Conservation (phyloP, 805 yeast species). For the Hanseniaspora vineae region DNA sequence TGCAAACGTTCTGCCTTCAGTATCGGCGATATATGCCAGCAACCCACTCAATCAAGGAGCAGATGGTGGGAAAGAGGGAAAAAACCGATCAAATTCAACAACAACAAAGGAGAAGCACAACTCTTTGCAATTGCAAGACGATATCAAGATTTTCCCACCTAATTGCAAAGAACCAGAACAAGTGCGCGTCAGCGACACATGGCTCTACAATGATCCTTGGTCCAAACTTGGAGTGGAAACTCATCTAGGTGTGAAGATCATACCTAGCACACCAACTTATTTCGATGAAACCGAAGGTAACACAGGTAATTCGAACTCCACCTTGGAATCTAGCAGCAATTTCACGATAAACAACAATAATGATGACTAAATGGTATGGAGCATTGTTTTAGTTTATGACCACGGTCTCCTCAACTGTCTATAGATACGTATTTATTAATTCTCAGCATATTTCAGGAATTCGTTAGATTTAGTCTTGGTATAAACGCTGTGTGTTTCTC, state of each 20-base stretch:
- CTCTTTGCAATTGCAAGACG: not conserved
- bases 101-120: not conserved
- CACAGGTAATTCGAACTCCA: not conserved
- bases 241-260: conserved; percentile 22
- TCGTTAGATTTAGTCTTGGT: no score
- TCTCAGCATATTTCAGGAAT: no score
- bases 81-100: not conserved
- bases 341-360: not conserved
- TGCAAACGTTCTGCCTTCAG: not conserved
- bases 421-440: no score
- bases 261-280: conserved; percentile 13
- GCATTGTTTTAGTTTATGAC: no score
- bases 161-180: conserved; percentile 11
- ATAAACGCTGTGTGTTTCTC: no score
- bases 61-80: no score
- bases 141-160: conserved; percentile 2
- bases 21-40: no score
- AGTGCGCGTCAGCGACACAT: conserved; percentile 18
- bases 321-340: not conserved
- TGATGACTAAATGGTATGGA: no score
- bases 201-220: conserved; percentile 26
- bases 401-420: no score
- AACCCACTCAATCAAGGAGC: no score
- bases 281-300: conserved; percentile 1
- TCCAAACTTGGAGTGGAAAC: conserved; percentile 23